phyloP scores from a whole-genome alignment of 257 asterid species.

The Apocynum venetum region DNA sequence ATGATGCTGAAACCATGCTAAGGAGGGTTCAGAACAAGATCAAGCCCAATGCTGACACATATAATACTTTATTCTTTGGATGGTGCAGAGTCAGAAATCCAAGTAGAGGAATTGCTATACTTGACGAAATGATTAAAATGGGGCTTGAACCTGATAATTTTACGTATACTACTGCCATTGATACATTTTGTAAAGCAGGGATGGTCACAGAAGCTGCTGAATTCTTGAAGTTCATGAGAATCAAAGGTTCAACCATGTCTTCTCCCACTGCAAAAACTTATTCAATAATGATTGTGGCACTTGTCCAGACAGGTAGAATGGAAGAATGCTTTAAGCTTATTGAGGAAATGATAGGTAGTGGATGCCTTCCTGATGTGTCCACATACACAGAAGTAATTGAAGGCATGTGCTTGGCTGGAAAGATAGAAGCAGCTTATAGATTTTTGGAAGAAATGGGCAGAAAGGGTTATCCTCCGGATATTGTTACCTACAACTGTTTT shows the following conservation, averaged over 20 bases:
- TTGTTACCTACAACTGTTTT: slow-evolving; percentile 83
- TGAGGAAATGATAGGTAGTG: slow-evolving; percentile 64
- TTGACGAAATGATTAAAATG: slow-evolving; percentile 69
- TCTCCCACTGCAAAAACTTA: slow-evolving; percentile 91
- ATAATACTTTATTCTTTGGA: slow-evolving; percentile 78
- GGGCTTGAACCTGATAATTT: slow-evolving; percentile 77
- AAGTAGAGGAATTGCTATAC: slow-evolving; percentile 52
- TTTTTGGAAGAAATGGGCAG: slow-evolving; percentile 79
- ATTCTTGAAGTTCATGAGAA: slow-evolving; percentile 74
- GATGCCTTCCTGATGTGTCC: slow-evolving; percentile 89
- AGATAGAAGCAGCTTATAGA: slow-evolving; percentile 67
- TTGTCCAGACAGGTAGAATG: slow-evolving; percentile 61
- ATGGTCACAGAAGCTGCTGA: slow-evolving; percentile 72
- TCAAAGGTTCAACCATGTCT: slow-evolving; percentile 69
- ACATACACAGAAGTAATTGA: slow-evolving; percentile 83
- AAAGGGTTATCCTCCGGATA: slow-evolving; percentile 87
- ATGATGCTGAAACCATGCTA: slow-evolving; percentile 75
- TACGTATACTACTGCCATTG: slow-evolving; percentile 80
- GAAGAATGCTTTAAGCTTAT: slow-evolving; percentile 59
- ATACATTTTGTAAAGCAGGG: slow-evolving; percentile 82
- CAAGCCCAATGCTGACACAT: slow-evolving; percentile 70
- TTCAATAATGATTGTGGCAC: slow-evolving; percentile 67
- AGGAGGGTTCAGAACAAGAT: slow-evolving; percentile 55
- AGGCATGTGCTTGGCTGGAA: slow-evolving; percentile 68
- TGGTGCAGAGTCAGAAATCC: slow-evolving; percentile 94